These are phyloP conservation scores for Chlorella sp. DNA, from an alignment of 139 green algal species.

Conservation along the genomic window DNA sequence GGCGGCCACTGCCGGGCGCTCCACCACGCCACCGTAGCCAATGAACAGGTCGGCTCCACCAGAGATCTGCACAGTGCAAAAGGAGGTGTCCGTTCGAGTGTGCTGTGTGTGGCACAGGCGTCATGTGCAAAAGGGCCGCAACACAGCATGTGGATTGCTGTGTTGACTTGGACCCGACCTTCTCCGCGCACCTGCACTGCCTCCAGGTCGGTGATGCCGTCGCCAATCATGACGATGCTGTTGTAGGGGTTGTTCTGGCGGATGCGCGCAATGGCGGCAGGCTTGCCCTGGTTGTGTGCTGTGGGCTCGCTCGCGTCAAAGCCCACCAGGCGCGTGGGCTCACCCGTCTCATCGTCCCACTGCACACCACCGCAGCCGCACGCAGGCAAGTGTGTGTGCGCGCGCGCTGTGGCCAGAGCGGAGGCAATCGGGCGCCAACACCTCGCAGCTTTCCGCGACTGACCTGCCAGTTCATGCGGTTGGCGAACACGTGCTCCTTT, in stretches of 20 bases:
- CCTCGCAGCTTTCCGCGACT: background rate
- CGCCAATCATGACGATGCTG: constrained; percentile 64
- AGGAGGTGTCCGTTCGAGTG: background rate
- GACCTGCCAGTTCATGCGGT: constrained; percentile 62
- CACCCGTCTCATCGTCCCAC: constrained; percentile 50
- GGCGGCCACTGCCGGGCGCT: constrained; percentile 35
- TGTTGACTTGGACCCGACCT: background rate
- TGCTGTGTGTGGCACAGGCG: background rate
- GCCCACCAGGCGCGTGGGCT: constrained; percentile 46
- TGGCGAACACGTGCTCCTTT: constrained; percentile 59
- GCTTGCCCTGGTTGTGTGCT: constrained; percentile 56
- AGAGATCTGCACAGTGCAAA: background rate
- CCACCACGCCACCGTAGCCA: constrained; percentile 48
- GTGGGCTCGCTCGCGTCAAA: constrained; percentile 62
- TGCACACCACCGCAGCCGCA: constrained; percentile 13
- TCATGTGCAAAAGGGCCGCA: background rate
- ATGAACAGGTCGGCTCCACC: constrained; percentile 62
- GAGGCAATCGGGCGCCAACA: too few relatives aligned
- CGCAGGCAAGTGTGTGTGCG: background rate
- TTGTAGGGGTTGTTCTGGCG: constrained; percentile 58
- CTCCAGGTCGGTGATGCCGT: constrained; percentile 65
- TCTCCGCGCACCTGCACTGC: constrained; percentile 32
- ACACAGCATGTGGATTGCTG: background rate
- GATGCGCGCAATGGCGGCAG: constrained; percentile 41
- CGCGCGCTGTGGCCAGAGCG: too few relatives aligned